A percentile compares a stretch with the other conserved stretches of the same genome.
These are phyloP conservation scores for Stephania japonica DNA, from an alignment of 164 flowering plant species.

Conservation along the genomic window DNA sequence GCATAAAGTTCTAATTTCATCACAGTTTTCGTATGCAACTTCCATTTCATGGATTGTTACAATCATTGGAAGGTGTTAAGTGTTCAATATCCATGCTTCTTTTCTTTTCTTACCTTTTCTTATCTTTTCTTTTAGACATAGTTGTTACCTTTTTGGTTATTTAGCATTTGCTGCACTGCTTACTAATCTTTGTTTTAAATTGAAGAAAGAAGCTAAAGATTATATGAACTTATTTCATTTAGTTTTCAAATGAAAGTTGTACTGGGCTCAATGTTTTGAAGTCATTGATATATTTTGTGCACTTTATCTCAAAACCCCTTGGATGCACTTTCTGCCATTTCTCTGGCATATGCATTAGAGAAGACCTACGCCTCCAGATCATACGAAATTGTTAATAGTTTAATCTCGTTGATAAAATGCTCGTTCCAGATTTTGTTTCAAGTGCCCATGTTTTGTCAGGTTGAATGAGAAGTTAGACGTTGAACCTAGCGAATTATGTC, in stretches of 20 bases:
- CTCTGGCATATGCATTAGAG: neutral
- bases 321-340: neutral
- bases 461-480: neutral
- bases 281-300: neutral
- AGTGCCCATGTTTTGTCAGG: neutral
- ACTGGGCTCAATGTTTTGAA: neutral
- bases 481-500: neutral
- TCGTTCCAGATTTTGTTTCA: neutral
- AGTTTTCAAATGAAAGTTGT: neutral
- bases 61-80: neutral
- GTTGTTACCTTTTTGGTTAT: neutral
- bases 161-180: neutral
- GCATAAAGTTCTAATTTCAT: neutral
- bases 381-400: neutral
- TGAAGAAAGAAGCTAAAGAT: neutral
- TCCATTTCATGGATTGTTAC: neutral
- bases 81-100: neutral
- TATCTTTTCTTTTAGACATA: neutral
- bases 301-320: neutral
- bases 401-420: neutral
- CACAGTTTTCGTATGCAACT: neutral
- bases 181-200: neutral
- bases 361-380: neutral
- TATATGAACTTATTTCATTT: neutral
- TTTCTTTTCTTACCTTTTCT: too few relatives aligned